A percentile compares a stretch with the other conserved stretches of the same genome.
phyloP scores from a whole-genome alignment of 163 green algal genomes.

The Coccomyxa subellipsoidea region DNA sequence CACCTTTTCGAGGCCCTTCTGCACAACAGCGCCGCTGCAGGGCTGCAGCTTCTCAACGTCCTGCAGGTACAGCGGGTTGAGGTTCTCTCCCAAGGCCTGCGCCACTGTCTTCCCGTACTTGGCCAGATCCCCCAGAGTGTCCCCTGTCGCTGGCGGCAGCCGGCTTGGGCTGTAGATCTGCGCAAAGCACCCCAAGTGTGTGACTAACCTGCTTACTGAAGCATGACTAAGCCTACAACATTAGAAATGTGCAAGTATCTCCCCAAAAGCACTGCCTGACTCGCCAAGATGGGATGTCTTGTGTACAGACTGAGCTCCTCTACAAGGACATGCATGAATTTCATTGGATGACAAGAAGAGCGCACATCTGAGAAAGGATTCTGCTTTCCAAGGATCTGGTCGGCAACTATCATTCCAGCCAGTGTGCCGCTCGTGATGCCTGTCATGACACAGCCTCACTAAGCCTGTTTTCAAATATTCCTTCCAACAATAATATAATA shows the following conservation, averaged over 20 bases:
- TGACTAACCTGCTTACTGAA: no score
- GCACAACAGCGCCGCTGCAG: slow-evolving; percentile 6
- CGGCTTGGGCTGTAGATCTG: slow-evolving; percentile 8
- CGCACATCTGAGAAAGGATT: slow-evolving; percentile 46
- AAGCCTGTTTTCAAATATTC: no score
- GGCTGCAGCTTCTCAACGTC: slow-evolving; percentile 5
- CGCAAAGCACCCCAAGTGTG: background rate
- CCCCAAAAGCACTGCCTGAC: no score
- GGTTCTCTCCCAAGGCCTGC: background rate
- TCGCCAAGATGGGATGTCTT: no score
- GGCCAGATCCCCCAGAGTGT: background rate
- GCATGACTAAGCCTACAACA: no score
- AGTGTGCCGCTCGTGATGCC: slow-evolving; percentile 65
- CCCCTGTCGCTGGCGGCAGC: background rate
- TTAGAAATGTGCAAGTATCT: no score
- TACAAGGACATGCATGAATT: no score
- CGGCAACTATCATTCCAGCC: slow-evolving; percentile 43
- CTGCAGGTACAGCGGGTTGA: background rate
- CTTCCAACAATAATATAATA: no score
- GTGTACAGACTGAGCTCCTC: no score
- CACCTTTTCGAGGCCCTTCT: slow-evolving; percentile 24
- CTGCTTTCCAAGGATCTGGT: slow-evolving; percentile 45
- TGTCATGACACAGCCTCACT: background rate
- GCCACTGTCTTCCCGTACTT: background rate
- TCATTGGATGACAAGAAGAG: no score